phyloP scores from a whole-genome alignment of 768 basidiomycete species.

The Hypsizygus marmoreus region DNA sequence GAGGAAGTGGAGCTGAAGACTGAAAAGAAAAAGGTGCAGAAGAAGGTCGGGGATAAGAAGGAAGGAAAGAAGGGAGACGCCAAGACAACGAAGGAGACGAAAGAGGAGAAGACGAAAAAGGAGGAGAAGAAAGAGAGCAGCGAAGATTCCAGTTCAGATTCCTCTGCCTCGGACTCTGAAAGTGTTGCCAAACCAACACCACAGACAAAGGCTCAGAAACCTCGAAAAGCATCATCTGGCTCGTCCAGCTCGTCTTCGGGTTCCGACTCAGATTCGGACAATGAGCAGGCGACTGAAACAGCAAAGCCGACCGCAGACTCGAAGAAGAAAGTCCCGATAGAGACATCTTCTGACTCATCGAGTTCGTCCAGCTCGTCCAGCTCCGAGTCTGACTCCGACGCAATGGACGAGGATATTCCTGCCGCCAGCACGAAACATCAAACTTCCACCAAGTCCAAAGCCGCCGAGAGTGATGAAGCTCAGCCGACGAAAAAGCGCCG shows the following conservation, averaged over 20 bases:
- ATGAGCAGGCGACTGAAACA: slow-evolving; percentile 3
- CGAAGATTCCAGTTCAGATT: slow-evolving; percentile 19
- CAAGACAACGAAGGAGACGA: slow-evolving; percentile 11
- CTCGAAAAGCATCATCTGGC: slow-evolving; percentile 8
- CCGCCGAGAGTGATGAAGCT: slow-evolving; percentile 20
- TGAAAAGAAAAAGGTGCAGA: slow-evolving; percentile 13
- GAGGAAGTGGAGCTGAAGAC: slow-evolving; percentile 17
- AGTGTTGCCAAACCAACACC: slow-evolving; percentile 1
- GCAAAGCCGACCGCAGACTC: slow-evolving; percentile 6
- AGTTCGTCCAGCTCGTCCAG: neutral
- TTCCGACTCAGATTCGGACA: slow-evolving; percentile 21
- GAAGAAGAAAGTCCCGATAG: no score
- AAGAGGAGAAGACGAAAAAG: slow-evolving; percentile 3
- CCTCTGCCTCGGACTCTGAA: slow-evolving; percentile 8
- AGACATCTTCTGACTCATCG: neutral
- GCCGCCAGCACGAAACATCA: slow-evolving; percentile 4
- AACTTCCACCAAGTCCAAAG: slow-evolving; percentile 1
- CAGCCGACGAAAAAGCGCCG: slow-evolving; percentile 63
- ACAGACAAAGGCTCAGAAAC: slow-evolving; percentile 8
- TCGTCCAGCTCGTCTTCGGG: slow-evolving; percentile 20
- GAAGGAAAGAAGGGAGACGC: slow-evolving; percentile 2
- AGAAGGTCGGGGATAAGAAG: no score
- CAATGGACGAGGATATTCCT: slow-evolving; percentile 9
- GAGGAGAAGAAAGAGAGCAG: slow-evolving; percentile 4
- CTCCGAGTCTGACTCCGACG: neutral